A percentile compares a stretch with the other conserved stretches of the same genome.
Evolutionary conservation across 1,284 basidiomycete species (phyloP).

Genomic region (Irpex rosettiformis): DNA sequence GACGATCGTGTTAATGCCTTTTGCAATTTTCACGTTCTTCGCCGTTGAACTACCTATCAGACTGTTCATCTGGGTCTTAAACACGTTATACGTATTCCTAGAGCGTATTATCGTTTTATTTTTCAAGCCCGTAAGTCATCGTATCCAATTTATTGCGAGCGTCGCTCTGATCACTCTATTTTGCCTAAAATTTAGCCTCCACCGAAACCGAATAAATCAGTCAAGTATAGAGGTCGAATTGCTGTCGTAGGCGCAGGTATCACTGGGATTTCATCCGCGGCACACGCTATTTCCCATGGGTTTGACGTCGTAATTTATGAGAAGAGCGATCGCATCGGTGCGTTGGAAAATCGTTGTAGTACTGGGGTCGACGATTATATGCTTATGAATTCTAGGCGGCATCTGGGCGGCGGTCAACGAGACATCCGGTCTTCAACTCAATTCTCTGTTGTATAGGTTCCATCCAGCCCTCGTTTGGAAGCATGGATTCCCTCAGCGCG

Average conservation of each 20-base stretch:
- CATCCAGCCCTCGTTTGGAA: conserved; percentile 46
- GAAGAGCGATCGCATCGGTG: conserved; percentile 24
- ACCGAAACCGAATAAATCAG: conserved; percentile 19
- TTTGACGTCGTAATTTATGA: conserved; percentile 56
- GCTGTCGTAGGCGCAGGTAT: conserved; percentile 52
- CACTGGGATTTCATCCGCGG: conserved; percentile 48
- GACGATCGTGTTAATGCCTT: conserved; percentile 1
- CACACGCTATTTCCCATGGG: conserved; percentile 49
- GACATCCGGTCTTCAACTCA: conserved; percentile 60
- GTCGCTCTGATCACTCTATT: neutral
- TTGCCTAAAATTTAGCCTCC: conserved; percentile 14
- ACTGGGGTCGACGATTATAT: neutral
- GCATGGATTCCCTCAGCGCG: conserved; percentile 43
- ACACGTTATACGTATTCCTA: conserved; percentile 33
- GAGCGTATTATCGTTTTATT: conserved; percentile 36
- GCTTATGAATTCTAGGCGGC: conserved; percentile 40
- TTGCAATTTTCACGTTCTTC: conserved; percentile 7
- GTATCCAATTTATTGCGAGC: neutral
- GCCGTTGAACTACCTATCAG: conserved; percentile 9
- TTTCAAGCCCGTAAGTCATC: conserved; percentile 42
- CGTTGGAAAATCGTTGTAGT: neutral
- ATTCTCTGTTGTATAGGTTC: conserved; percentile 55
- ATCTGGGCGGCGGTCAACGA: conserved; percentile 63
- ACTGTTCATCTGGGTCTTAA: conserved; percentile 23
- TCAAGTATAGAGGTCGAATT: conserved; percentile 38